phyloP scores from a whole-genome alignment of 495 filamentous ascomycete species.

The Endocarpon pusillum region DNA sequence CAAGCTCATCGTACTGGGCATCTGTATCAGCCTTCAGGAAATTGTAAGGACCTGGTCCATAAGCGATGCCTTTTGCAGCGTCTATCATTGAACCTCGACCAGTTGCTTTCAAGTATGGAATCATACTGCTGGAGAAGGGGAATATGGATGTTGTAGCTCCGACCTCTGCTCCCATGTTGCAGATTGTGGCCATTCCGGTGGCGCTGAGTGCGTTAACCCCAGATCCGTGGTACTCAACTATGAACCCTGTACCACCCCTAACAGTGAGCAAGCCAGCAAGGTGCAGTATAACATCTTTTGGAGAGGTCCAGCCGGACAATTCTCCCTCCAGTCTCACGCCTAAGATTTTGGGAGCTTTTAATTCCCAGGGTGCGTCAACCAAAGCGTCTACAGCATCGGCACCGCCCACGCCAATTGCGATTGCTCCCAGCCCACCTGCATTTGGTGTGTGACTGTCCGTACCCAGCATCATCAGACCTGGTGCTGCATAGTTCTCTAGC shows the following conservation, averaged over 20 bases:
- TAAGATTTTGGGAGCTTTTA: slow-evolving; percentile 81
- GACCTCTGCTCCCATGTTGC: slow-evolving; percentile 89
- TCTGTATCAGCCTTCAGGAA: slow-evolving; percentile 58
- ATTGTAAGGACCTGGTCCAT: slow-evolving; percentile 29
- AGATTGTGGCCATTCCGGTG: slow-evolving; percentile 84
- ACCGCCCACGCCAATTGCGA: slow-evolving; percentile 94
- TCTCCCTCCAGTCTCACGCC: slow-evolving; percentile 74
- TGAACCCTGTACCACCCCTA: slow-evolving; percentile 81
- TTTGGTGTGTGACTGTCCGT: slow-evolving; percentile 98
- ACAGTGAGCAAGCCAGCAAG: slow-evolving; percentile 85
- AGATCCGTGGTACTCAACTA: slow-evolving; percentile 84
- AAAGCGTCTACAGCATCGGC: slow-evolving; percentile 95
- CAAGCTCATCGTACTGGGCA: slow-evolving; percentile 74
- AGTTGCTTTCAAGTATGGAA: slow-evolving; percentile 68
- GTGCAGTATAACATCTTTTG: slow-evolving; percentile 87
- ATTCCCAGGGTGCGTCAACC: slow-evolving; percentile 90
- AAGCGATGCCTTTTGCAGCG: slow-evolving; percentile 37
- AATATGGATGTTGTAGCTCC: slow-evolving; percentile 94
- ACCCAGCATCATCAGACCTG: slow-evolving; percentile 97
- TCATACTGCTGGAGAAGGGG: slow-evolving; percentile 55
- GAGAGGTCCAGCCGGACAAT: slow-evolving; percentile 77
- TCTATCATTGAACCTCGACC: slow-evolving; percentile 55
- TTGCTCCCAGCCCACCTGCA: slow-evolving; percentile 78
- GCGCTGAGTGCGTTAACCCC: slow-evolving; percentile 78
- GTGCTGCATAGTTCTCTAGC: slow-evolving; percentile 93